Conservation (phyloP, 2,329 filamentous ascomycete genomes). For the Colletotrichum viniferum region DNA sequence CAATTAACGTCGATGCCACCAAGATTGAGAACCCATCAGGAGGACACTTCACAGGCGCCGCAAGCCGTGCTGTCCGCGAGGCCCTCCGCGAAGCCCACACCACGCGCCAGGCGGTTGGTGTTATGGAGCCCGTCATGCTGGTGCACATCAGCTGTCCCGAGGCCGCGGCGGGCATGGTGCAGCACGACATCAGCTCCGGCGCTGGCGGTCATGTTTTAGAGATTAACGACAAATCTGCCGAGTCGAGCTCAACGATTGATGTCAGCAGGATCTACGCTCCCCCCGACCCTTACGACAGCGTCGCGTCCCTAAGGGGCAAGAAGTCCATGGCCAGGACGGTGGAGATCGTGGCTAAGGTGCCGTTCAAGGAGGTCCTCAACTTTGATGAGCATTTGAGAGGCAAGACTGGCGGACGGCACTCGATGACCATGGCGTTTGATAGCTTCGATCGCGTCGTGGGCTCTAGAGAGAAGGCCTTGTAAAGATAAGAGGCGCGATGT, state of each 20-base stretch:
- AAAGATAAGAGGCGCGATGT: background rate
- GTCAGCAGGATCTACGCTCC: conserved; percentile 81
- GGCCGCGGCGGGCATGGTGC: conserved; percentile 76
- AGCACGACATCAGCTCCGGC: conserved; percentile 79
- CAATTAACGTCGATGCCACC: conserved; percentile 67
- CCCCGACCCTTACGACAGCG: conserved; percentile 76
- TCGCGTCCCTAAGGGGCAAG: conserved; percentile 60
- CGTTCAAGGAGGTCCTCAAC: conserved; percentile 94
- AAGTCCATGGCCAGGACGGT: conserved; percentile 54
- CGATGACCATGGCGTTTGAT: conserved; percentile 63
- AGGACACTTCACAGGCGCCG: conserved; percentile 69
- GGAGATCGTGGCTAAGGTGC: conserved; percentile 83
- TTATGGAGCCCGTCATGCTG: conserved; percentile 95
- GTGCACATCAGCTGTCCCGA: conserved; percentile 88
- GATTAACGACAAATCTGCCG: conserved; percentile 60
- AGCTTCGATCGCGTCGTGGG: conserved; percentile 61
- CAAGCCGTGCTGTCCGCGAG: conserved; percentile 66
- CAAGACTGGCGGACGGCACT: conserved; percentile 81
- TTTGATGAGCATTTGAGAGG: conserved; percentile 89
- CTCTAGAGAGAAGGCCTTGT: conserved; percentile 55
- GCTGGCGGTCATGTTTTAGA: conserved; percentile 76
- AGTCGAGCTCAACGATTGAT: conserved; percentile 60
- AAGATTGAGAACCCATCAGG: conserved; percentile 63
- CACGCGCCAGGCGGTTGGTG: conserved; percentile 56
- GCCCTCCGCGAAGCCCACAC: conserved; percentile 67